phyloP scores from a whole-genome alignment of 83 land plant species.

The Thuja plicata region DNA sequence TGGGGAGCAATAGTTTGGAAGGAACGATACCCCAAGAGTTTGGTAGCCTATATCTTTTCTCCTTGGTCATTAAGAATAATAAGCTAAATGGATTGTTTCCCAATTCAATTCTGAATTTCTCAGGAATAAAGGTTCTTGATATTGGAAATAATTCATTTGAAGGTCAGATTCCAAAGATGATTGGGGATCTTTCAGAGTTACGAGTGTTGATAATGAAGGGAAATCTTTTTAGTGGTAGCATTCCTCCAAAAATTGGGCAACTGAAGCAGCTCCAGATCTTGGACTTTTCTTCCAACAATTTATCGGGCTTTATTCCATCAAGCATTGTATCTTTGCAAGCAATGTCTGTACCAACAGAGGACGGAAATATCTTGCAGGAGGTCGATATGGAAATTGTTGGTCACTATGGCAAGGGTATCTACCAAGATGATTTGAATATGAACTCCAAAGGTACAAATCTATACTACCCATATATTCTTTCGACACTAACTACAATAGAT shows the following conservation, averaged over 20 bases:
- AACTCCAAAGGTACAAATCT: not conserved
- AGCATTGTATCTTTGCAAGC: not conserved
- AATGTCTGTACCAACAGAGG: not conserved
- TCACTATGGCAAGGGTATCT: too few relatives aligned
- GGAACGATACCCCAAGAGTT: not conserved
- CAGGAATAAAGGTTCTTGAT: not conserved
- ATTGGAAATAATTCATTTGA: not conserved
- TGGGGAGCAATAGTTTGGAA: not conserved
- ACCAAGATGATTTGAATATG: not conserved
- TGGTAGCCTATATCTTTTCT: not conserved
- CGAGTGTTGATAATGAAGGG: not conserved
- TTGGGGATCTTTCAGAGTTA: not conserved
- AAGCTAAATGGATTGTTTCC: not conserved
- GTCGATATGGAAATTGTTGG: not conserved
- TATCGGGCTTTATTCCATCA: not conserved
- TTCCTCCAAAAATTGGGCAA: not conserved
- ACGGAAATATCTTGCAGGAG: not conserved
- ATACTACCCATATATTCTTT: not conserved
- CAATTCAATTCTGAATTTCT: not conserved
- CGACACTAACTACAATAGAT: too few relatives aligned
- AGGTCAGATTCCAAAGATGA: not conserved
- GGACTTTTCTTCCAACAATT: too few relatives aligned
- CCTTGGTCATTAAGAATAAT: not conserved
- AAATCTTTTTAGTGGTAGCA: not conserved
- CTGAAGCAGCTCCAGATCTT: not conserved